Evolutionary conservation across 371 early-diverging fungal genomes (phyloP).

Genomic region (Mortierella sp.): DNA sequence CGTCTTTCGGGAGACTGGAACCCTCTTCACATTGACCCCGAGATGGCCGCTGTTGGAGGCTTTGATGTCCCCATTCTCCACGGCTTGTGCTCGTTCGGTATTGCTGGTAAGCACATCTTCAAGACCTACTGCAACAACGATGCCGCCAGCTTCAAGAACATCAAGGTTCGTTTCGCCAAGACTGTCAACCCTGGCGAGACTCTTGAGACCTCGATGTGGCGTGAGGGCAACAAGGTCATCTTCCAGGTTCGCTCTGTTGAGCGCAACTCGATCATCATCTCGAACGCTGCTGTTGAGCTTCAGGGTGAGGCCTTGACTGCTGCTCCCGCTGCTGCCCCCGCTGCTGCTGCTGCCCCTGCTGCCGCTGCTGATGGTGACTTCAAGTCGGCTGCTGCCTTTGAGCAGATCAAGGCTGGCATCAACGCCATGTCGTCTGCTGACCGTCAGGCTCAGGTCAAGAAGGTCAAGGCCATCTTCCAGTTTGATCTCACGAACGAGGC

Average conservation of each 20-base stretch:
- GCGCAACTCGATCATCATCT: conserved; percentile 84
- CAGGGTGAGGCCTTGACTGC: conserved; percentile 26
- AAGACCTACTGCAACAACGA: conserved; percentile 77
- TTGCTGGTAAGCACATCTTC: conserved; percentile 90
- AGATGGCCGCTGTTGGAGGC: conserved; percentile 93
- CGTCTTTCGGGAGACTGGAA: conserved; percentile 90
- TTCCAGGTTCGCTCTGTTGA: conserved; percentile 95
- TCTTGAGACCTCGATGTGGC: conserved; percentile 95
- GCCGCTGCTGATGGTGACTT: conserved; percentile 32
- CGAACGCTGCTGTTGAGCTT: conserved; percentile 90
- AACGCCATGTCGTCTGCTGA: conserved; percentile 43
- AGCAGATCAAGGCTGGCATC: conserved; percentile 42
- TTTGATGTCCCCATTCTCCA: conserved; percentile 97
- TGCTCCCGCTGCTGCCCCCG: conserved; percentile 21
- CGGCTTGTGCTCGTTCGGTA: conserved; percentile 93
- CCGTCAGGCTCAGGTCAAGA: conserved; percentile 48
- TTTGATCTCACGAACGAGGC: conserved; percentile 71
- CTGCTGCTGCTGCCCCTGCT: conserved; percentile 29
- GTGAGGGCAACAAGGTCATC: conserved; percentile 86
- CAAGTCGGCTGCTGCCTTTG: conserved; percentile 51
- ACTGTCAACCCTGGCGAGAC: conserved; percentile 98
- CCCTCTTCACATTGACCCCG: conserved; percentile 96
- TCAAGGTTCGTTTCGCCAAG: conserved; percentile 92
- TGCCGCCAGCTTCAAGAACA: conserved; percentile 76
- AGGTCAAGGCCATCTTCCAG: conserved; percentile 77